These are phyloP conservation scores for Lunularia cruciata DNA, from an alignment of 225 moss, liverwort and hornwort genomes.

Conservation along the genomic window DNA sequence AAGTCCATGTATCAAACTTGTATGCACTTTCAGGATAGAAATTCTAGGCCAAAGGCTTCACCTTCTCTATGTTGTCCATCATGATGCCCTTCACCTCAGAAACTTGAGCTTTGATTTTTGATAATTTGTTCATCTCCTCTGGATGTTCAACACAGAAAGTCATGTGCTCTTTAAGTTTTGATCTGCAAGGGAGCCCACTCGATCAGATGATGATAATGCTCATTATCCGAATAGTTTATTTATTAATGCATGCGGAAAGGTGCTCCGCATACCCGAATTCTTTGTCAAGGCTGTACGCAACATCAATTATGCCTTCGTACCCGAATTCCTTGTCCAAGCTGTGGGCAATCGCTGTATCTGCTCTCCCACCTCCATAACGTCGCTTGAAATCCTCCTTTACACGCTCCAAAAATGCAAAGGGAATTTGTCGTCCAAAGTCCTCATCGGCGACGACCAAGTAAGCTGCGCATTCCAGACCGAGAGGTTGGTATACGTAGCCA, in stretches of 20 bases:
- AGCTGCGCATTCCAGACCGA: conserved; percentile 39
- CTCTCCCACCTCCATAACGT: conserved; percentile 53
- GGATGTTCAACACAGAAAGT: conserved; percentile 50
- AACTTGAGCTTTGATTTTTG: conserved; percentile 53
- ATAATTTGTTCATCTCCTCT: conserved; percentile 52
- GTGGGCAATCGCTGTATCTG: conserved; percentile 53
- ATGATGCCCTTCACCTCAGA: conserved; percentile 53
- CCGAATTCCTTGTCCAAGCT: conserved; percentile 56
- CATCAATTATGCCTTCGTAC: conserved; percentile 23
- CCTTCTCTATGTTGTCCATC: conserved; percentile 62
- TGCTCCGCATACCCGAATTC: conserved; percentile 9
- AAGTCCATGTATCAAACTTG: too few relatives aligned
- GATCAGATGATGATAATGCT: neutral
- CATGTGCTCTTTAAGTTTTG: conserved; percentile 54
- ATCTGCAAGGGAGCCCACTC: conserved; percentile 13
- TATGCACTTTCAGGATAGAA: too few relatives aligned
- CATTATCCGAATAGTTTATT: neutral
- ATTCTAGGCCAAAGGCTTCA: neutral
- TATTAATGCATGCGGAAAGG: neutral
- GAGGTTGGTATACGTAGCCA: conserved; percentile 15
- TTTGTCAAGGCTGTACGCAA: conserved; percentile 11
- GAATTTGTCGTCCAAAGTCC: conserved; percentile 52
- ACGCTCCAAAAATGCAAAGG: conserved; percentile 53
- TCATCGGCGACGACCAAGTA: conserved; percentile 56
- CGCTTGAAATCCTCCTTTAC: conserved; percentile 56